Conservation (phyloP, 225 moss, liverwort and hornwort species). For the Rhytidiadelphus loreus region DNA sequence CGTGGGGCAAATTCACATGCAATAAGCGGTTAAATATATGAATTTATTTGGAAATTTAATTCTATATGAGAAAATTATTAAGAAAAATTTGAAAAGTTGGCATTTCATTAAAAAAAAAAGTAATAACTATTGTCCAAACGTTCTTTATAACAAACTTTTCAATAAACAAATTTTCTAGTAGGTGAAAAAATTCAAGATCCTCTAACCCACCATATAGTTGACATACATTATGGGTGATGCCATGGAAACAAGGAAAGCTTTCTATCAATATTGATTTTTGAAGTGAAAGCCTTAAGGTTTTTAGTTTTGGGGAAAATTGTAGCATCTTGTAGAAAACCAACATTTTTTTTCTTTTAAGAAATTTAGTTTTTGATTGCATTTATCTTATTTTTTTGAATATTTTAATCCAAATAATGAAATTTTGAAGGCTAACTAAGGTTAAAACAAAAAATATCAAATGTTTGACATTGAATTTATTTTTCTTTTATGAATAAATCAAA, state of each 20-base stretch:
- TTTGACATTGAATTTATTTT: not conserved
- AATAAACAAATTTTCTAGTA: too few relatives aligned
- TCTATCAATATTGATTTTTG: not conserved
- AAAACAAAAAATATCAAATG: not conserved
- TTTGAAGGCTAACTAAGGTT: not conserved
- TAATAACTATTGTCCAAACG: not conserved
- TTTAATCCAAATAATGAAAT: not conserved
- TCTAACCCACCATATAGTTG: too few relatives aligned
- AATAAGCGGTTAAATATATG: not conserved
- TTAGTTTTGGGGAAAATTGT: not conserved
- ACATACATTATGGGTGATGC: accelerated
- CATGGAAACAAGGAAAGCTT: too few relatives aligned
- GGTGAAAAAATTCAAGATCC: too few relatives aligned
- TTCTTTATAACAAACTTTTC: not conserved
- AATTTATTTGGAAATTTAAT: too few relatives aligned
- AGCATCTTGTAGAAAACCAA: not conserved
- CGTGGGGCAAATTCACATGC: not conserved
- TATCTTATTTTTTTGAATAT: not conserved
- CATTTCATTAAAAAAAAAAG: not conserved
- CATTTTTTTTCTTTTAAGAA: not conserved
- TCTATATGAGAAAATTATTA: not conserved
- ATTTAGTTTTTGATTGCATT: not conserved
- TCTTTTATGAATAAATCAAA: not conserved
- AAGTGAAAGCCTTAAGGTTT: not conserved
- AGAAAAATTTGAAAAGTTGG: not conserved